Percentiles rank a stretch among this genome's conserved stretches.
phyloP scores from a whole-genome alignment of 768 basidiomycete species.

The Strobilomyces dryophilus region DNA sequence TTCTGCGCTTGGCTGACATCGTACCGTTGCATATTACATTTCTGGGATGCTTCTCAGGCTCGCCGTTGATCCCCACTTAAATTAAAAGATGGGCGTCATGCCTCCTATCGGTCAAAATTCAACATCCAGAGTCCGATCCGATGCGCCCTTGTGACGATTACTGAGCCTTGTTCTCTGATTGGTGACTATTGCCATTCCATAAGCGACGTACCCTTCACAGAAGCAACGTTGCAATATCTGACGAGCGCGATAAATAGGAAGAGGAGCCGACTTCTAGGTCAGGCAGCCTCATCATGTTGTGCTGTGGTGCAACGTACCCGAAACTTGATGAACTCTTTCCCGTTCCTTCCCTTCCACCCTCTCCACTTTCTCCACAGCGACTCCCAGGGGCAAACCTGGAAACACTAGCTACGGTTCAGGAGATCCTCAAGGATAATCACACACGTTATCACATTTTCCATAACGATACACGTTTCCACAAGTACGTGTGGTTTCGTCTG shows the following conservation, averaged over 20 bases:
- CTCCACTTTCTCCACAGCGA: slow-evolving; percentile 24
- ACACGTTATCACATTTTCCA: slow-evolving; percentile 46
- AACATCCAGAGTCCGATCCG: too few species aligned
- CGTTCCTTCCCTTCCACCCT: slow-evolving; percentile 23
- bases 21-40: too few species aligned
- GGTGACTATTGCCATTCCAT: neutral
- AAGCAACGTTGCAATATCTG: neutral
- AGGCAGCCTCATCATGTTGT: slow-evolving; percentile 9
- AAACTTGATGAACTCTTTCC: slow-evolving; percentile 23
- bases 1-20: too few species aligned
- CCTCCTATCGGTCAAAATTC: too few species aligned
- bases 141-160: too few species aligned
- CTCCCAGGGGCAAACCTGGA: slow-evolving; percentile 22
- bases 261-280: neutral
- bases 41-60: too few species aligned
- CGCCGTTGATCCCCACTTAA: too few species aligned
- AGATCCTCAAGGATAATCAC: slow-evolving; percentile 46
- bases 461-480: slow-evolving; percentile 45
- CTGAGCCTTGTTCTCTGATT: neutral
- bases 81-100: too few species aligned
- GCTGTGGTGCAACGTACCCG: neutral
- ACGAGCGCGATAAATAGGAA: neutral
- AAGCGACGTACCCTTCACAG: neutral
- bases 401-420: slow-evolving; percentile 22
- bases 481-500: slow-evolving; percentile 32